phyloP scores from a whole-genome alignment of 2,329 filamentous ascomycete genomes.

The Gaeumannomyces sp. region DNA sequence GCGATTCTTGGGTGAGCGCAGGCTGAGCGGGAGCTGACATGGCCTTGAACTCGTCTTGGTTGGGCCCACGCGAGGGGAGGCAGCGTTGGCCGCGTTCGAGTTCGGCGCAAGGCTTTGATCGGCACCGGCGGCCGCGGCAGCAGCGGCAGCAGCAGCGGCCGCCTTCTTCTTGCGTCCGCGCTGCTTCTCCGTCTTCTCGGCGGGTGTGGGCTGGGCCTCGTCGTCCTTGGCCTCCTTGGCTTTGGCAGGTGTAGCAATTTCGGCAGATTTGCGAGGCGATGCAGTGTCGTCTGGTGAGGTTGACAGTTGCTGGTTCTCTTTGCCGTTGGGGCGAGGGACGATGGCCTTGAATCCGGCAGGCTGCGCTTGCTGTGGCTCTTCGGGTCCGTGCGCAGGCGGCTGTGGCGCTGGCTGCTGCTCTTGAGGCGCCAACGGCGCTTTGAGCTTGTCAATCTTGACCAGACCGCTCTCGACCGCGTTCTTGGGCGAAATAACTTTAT shows the following conservation, averaged over 20 bases:
- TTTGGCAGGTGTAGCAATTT: slow-evolving; percentile 30
- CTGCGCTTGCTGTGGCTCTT: neutral
- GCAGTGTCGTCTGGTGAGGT: slow-evolving; percentile 23
- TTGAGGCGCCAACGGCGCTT: slow-evolving; percentile 37
- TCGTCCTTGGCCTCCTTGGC: slow-evolving; percentile 38
- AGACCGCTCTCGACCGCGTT: slow-evolving; percentile 69
- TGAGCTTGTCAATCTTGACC: slow-evolving; percentile 69
- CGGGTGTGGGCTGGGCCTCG: slow-evolving; percentile 27
- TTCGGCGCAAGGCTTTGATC: slow-evolving; percentile 40
- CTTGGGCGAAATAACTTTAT: slow-evolving; percentile 74
- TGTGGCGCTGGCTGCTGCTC: slow-evolving; percentile 37
- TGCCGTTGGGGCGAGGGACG: slow-evolving; percentile 24
- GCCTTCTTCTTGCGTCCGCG: slow-evolving; percentile 63
- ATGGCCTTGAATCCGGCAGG: slow-evolving; percentile 12
- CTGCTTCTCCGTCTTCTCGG: slow-evolving; percentile 58
- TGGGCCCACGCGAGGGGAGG: slow-evolving; percentile 27
- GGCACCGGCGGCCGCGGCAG: slow-evolving; percentile 28
- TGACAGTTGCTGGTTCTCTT: slow-evolving; percentile 27
- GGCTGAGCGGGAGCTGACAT: slow-evolving; percentile 14
- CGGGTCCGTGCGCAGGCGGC: slow-evolving; percentile 18
- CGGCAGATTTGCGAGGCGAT: slow-evolving; percentile 21
- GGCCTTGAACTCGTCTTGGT: slow-evolving; percentile 26
- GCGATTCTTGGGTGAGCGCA: slow-evolving; percentile 30
- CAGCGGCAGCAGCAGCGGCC: slow-evolving; percentile 33
- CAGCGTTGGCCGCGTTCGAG: slow-evolving; percentile 17